These are phyloP conservation scores for Immersiella caudata DNA, from an alignment of 495 filamentous ascomycete species.

Conservation along the genomic window DNA sequence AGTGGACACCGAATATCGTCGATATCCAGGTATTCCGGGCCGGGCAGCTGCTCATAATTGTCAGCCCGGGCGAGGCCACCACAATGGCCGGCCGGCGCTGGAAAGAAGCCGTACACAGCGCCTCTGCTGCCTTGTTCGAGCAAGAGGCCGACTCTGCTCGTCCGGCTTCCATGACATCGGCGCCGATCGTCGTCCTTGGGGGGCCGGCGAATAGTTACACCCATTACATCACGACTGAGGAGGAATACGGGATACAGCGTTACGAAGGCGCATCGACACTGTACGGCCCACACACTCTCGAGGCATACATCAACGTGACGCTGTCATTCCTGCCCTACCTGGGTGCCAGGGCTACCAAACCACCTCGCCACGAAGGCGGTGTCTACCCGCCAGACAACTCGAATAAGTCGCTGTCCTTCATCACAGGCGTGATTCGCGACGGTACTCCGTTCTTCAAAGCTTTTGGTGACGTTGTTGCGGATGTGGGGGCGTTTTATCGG, in stretches of 20 bases:
- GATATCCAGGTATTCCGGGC: constrained; percentile 89
- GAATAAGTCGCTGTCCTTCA: constrained; percentile 79
- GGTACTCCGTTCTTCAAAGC: constrained; percentile 66
- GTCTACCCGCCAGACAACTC: constrained; percentile 81
- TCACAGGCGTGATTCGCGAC: constrained; percentile 77
- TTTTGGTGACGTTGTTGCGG: constrained; percentile 73
- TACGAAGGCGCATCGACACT: constrained; percentile 96
- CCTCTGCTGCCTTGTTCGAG: constrained; percentile 49
- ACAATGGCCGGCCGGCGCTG: constrained; percentile 95
- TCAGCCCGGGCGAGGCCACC: constrained; percentile 88
- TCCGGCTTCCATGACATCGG: background rate
- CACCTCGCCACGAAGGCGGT: constrained; percentile 49
- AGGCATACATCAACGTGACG: constrained; percentile 87
- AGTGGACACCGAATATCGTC: constrained; percentile 91
- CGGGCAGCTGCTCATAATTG: constrained; percentile 84
- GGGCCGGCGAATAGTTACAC: constrained; percentile 94
- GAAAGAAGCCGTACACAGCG: constrained; percentile 74
- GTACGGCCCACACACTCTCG: constrained; percentile 88
- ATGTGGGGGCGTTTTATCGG: constrained; percentile 57
- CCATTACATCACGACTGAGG: constrained; percentile 91
- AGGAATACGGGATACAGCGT: constrained; percentile 87
- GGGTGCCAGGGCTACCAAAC: constrained; percentile 45
- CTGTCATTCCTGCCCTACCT: constrained; percentile 73
- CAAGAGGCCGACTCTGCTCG: constrained; percentile 33
- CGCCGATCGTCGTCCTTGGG: constrained; percentile 83